Evolutionary conservation across 306 rosid genomes (phyloP).

Genomic region (Canavalia gladiata): DNA sequence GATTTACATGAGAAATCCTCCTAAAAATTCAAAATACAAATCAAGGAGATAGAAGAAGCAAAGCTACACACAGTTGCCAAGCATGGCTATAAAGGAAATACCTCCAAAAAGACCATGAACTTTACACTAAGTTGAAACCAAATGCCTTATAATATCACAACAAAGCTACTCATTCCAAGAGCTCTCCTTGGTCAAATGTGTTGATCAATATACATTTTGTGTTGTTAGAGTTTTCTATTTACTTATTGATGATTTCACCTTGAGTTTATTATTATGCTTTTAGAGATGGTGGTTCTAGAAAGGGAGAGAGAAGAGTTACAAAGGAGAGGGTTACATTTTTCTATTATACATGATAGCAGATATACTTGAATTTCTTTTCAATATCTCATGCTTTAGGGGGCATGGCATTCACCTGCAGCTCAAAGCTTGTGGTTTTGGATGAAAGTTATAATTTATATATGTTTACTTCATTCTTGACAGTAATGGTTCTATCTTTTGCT

Average conservation of each 20-base stretch:
- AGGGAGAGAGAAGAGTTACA: conserved; percentile 6
- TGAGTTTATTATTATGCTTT: conserved; percentile 1
- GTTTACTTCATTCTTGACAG: background rate
- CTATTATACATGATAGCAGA: background rate
- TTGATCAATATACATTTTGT: background rate
- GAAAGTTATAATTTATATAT: background rate
- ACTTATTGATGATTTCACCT: background rate
- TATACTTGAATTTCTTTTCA: background rate
- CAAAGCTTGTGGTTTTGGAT: conserved; percentile 1
- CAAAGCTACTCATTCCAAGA: background rate
- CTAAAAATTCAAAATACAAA: background rate
- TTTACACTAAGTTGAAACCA: conserved; percentile 1
- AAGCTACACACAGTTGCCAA: conserved; percentile 26
- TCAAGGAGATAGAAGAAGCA: conserved; percentile 23
- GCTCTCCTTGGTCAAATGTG: background rate
- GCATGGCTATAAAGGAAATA: conserved; percentile 21
- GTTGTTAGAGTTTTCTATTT: conserved; percentile 8
- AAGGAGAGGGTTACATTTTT: background rate
- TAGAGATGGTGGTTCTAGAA: background rate
- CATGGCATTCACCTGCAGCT: background rate
- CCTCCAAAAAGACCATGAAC: conserved; percentile 21
- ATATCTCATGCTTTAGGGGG: background rate
- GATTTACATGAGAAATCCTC: conserved; percentile 18
- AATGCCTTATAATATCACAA: background rate
- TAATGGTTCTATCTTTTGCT: background rate